A percentile compares a stretch with the other conserved stretches of the same genome.
Evolutionary conservation across 1,284 basidiomycete species (phyloP).

Genomic region (Ganoderma leucocontextum): DNA sequence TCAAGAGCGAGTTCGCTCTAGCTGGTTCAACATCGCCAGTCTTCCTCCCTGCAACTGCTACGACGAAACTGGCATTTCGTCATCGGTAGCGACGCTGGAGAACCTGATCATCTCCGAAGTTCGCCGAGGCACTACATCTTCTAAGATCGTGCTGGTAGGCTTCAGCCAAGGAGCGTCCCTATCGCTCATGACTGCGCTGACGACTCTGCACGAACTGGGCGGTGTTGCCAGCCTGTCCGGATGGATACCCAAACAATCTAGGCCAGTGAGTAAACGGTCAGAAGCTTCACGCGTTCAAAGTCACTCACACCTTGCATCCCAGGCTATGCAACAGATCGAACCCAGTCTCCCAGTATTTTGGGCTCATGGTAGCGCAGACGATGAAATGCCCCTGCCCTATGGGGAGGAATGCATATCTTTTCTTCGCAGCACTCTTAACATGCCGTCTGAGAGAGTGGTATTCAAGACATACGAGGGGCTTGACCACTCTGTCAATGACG

Average conservation of each 20-base stretch:
- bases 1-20: constrained; percentile 45
- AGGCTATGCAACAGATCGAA: constrained; percentile 45
- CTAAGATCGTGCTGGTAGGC: constrained; percentile 50
- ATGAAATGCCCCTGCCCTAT: constrained; percentile 47
- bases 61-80: constrained; percentile 47
- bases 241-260: constrained; percentile 50
- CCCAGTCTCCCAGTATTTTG: constrained; percentile 51
- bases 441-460: constrained; percentile 38
- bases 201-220: constrained; percentile 51
- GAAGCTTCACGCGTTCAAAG: not conserved
- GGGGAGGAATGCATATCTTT: constrained; percentile 46
- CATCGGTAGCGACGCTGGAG: constrained; percentile 49
- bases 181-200: constrained; percentile 49
- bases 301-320: not conserved
- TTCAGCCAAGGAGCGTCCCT: constrained; percentile 56
- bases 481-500: constrained; percentile 46
- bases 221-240: constrained; percentile 54
- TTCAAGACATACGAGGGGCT: constrained; percentile 46
- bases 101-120: constrained; percentile 50
- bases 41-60: constrained; percentile 49
- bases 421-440: constrained; percentile 40
- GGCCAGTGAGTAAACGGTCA: constrained; percentile 40
- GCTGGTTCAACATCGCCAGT: constrained; percentile 54
- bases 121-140: constrained; percentile 46
- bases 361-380: constrained; percentile 50